Base-by-base conservation (phyloP, 805 yeast genomes). In the Metschnikowia noctiluminum region DNA sequence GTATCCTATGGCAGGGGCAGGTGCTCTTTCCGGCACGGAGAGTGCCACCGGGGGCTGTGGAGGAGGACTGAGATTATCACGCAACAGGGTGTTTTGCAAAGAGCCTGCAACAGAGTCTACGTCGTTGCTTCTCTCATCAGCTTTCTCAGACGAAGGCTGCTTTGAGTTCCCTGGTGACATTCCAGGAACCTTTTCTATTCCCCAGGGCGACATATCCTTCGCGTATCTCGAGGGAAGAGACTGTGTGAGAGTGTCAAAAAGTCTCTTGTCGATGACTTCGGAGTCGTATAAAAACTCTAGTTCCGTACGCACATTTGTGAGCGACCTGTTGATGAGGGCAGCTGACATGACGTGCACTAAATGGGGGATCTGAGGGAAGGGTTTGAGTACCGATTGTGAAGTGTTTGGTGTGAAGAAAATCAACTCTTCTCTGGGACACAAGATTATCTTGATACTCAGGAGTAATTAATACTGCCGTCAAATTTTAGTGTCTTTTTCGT, bases 271-370 rank as follows among this genome's bases (percentile, higher is more conserved):
- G 49, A 90, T 81, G 39, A 88, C 94, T 42, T 81, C 81, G 1
- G 91, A 83, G 55, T 88, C 96, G 38, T 67, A 70, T 30, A 90
- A 71, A 61, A 88, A 89, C 64, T 89, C 96, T 38, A 90, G 77
- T 62, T 90, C 96, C 65, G 87, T 80, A 69, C 83, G 70, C 52
- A 89, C 71, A 6, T 85, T 85, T 1, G 90, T 80, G 53, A 89
- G 70, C 4, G 96, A 87, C 57, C 96, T 82, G 70, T 88, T 88
- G 52, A 87, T 80, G 43, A 79, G 71, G 1, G 92, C 84, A 14
- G 81, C 68, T 11, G 76, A 70, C 77, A 68, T 72, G 14, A 31
- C 28, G 35, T 11, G 28, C 21, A 13, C 8, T 26, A 11, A 14
- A 16, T 6, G n/a, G 15, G n/a, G 38, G 16, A 26, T 38, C n/a